A percentile compares a stretch with the other conserved stretches of the same genome.
Evolutionary conservation across 1,284 basidiomycete species (phyloP).

Genomic region (Kwoniella shivajii): DNA sequence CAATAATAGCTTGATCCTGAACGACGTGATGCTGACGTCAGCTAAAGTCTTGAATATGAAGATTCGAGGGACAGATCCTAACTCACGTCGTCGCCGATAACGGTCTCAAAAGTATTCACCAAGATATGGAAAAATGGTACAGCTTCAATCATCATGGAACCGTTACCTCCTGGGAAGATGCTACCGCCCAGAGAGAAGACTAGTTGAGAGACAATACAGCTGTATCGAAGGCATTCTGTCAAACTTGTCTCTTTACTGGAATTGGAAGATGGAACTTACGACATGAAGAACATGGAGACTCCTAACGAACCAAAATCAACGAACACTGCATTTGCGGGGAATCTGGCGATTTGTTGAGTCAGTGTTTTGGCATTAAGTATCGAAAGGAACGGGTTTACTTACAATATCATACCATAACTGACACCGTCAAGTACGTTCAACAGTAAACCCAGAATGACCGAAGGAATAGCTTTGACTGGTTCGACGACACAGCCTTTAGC

Average conservation of each 20-base stretch:
- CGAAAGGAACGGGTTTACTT: slow-evolving; percentile 48
- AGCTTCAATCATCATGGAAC: slow-evolving; percentile 99
- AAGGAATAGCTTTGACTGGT: slow-evolving; percentile 64
- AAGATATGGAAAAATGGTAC: slow-evolving; percentile 97
- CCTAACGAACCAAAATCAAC: slow-evolving; percentile 81
- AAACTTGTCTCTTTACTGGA: too few relatives aligned
- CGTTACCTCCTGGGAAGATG: slow-evolving; percentile 82
- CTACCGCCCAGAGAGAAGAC: slow-evolving; percentile 85
- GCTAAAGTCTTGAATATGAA: neutral
- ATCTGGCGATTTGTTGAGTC: slow-evolving; percentile 58
- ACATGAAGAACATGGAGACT: slow-evolving; percentile 92
- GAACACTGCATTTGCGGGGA: slow-evolving; percentile 82
- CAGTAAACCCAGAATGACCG: slow-evolving; percentile 80
- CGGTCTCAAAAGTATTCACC: slow-evolving; percentile 70
- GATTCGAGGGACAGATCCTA: neutral
- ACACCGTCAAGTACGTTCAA: slow-evolving; percentile 94
- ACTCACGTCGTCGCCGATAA: slow-evolving; percentile 68
- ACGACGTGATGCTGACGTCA: neutral
- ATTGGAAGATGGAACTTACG: slow-evolving; percentile 56
- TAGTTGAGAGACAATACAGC: slow-evolving; percentile 77
- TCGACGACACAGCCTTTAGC: slow-evolving; percentile 54
- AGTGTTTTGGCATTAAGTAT: neutral
- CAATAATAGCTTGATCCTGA: slow-evolving; percentile 67
- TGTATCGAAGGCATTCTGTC: slow-evolving; percentile 36
- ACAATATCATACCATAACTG: slow-evolving; percentile 67